Base-by-base conservation (phyloP, 2,329 filamentous ascomycete species). In the Paecilomyces sp. region DNA sequence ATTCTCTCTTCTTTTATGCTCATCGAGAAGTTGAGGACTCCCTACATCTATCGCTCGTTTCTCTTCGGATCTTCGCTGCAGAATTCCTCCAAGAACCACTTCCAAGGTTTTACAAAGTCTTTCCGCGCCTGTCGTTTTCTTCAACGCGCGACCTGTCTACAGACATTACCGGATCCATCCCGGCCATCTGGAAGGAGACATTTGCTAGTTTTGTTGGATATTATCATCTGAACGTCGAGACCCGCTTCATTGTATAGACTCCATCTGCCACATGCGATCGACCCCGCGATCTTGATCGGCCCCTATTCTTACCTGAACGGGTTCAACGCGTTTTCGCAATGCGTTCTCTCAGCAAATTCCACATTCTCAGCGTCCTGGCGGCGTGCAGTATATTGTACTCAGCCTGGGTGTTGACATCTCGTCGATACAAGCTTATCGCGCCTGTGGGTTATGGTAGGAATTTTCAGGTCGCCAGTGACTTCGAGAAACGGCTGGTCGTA, bases 401-500 rank as follows among this genome's bases (percentile, higher is more conserved):
- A 6, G 65, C 67, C 18, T 72, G 68, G 64, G 65, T 66, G 52
- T 57, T 73, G 58, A 67, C 64, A 25, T 68, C 66, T 50, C 66
- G 65, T 47, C 62, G 60, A 47, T 65, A 65, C 63, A 51, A 62
- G 57, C 47, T 63, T 63, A 64, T 67, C 15, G 57, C 66, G 51
- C 18, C 61, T 63, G 25, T 63, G 64, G 3, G 56, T 13, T 57
- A 34, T 15, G 28, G 57, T 51, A 33, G 61, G 11, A 60, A 61
- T 9, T 70, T 70, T 47, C 62, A 65, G 53, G 59, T 66, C 8
- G 58, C 65, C 8, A 58, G 56, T 3, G 57, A 63, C 25, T 71
- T 67, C 60, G 64, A 70, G 36, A 67, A 66, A 50, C 65, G 71
- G 57, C 62, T 76, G 58, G 72, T 76, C 2, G 69, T 75, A 6